These are phyloP conservation scores for Suillus hirtellus DNA, from an alignment of 768 basidiomycete species.

Conservation along the genomic window DNA sequence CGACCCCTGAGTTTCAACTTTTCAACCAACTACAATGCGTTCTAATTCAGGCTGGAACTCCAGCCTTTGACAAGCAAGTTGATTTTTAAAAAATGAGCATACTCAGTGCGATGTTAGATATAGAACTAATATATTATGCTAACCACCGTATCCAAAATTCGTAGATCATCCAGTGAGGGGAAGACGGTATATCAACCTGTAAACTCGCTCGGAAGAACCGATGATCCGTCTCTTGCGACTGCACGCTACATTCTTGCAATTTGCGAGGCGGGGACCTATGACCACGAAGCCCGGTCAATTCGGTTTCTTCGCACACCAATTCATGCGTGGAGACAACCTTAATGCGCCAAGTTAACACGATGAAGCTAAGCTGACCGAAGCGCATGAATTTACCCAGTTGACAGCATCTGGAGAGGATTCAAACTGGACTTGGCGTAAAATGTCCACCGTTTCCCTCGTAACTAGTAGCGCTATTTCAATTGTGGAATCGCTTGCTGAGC, in stretches of 20 bases:
- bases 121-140: background rate
- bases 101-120: background rate
- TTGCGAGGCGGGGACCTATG: background rate
- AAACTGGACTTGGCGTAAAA: constrained; percentile 29
- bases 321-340: background rate
- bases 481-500: constrained; percentile 17
- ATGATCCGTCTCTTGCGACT: constrained; percentile 19
- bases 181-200: constrained; percentile 20
- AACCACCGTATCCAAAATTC: constrained; percentile 41
- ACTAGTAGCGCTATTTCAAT: constrained; percentile 40
- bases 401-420: constrained; percentile 33
- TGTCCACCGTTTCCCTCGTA: constrained; percentile 31
- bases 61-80: background rate
- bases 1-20: constrained; percentile 8
- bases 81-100: background rate
- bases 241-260: constrained; percentile 28
- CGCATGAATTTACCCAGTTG: constrained; percentile 31
- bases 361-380: background rate
- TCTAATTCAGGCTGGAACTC: background rate
- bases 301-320: background rate
- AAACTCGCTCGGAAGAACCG: constrained; percentile 34
- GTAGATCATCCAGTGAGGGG: constrained; percentile 37
- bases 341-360: background rate
- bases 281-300: background rate
- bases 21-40: background rate